Evolutionary conservation across 129 eudicot species (phyloP), one percentile per base, ranked within the genome.

Genomic region (Flaveria trinervia): DNA sequence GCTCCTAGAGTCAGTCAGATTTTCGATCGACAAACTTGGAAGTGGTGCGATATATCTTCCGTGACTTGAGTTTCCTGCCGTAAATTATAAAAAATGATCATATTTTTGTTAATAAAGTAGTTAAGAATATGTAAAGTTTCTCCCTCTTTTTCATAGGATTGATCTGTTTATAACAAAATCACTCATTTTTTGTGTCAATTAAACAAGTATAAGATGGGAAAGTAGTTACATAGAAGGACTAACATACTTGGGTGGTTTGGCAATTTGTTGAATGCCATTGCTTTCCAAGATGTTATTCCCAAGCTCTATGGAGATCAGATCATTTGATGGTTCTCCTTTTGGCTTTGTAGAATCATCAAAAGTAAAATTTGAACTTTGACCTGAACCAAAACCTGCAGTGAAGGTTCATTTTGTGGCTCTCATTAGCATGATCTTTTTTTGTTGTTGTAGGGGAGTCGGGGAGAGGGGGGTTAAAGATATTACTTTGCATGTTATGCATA

Each of bases 181-280:
- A 26, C 14, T 62, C 11, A 18, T 25, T 26, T 61, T 45, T 20
- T 6, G 12, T 1, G 60, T 25, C 23, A 61, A 43, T 13, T 13
- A 55, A 39, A 45, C 3, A 44, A 62, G 50, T 75, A 65, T 64
- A 26, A 74, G 48, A 75, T 46, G 65, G 15, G 48, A 41, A 44
- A 16, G 54, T 55, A 36, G 52, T 52, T 33, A 51, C 54, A 65
- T 33, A 30, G 46, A 48, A 26, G 48, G 9, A 43, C 39, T 26
- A 67, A 80, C 84, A 56, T 80, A 80, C 84, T 45, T 80, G 43
- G 84, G 80, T 18, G 84, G 80, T 9, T 80, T 74, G 41, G 76
- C 76, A 67, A 57, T 45, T 45, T 80, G 70, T 43, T 55, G 79
- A 80, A 30, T 80, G 66, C 61, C 65, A 61, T 74, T 74, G 15